Evolutionary conservation across 2,329 filamentous ascomycete species (phyloP), one percentile per base, ranked within the genome.

Genomic region (Fusarium newnesense): DNA sequence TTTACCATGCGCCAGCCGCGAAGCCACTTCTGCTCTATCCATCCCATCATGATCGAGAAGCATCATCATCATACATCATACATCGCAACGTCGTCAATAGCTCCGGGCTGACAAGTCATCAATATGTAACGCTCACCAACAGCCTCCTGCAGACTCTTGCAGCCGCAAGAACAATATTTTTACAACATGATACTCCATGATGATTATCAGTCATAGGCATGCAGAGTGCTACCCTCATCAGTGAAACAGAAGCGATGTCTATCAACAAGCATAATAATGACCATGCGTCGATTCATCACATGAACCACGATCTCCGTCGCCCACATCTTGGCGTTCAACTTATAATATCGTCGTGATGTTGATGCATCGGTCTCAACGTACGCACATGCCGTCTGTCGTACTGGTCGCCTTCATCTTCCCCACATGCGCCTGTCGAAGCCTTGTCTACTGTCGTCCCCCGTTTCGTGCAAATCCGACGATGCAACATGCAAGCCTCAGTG

Each of bases 361-460:
- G 53, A 60, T 67, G 32, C 67, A 69, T 66, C 60, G 58, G 58
- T 46, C 62, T 49, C 42, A 65, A 43, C 40, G 47, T 49, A 47
- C 59, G 67, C 54, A 74, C 30, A 52, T 36, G 30, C 49, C 49
- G 32, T 34, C 60, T 53, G 47, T 57, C 37, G 39, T 36, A 53
- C n/a, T 26, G 30, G 59, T 56, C 53, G 65, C 32, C 40, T 49
- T 69, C 19, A 36, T 39, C 44, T 67, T 64, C 73, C 62, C 65
- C 75, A 76, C 69, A 76, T 76, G 75, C 75, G 50, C 39, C 49
- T 76, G 50, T 74, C 57, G 64, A 76, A 72, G 60, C 47, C 36
- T 64, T 60, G 43, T 53, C 46, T 44, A 26, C 30, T 70, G 44
- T 46, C 59, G 46, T 60, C 61, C 70, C 62, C 65, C 71, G 59